Conservation (phyloP, 1,284 basidiomycete genomes). For the Trichosporon sp. region DNA sequence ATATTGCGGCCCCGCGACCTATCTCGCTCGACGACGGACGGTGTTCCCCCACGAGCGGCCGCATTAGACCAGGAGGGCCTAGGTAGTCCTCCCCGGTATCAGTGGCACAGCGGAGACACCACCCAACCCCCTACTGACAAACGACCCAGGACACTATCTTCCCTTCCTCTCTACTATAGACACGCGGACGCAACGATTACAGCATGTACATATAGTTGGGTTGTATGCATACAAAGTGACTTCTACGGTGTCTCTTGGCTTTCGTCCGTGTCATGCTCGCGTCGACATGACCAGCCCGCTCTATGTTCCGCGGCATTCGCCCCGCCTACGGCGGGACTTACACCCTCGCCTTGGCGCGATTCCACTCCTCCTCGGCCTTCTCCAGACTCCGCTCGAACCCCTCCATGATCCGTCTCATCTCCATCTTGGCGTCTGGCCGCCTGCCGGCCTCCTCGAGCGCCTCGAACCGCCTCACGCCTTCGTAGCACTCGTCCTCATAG, state of each 20-base stretch:
- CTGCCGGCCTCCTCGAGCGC: constrained; percentile 9
- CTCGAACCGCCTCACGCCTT: constrained; percentile 28
- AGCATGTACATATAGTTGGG: constrained; percentile 19
- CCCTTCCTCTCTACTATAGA: not conserved
- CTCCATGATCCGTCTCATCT: constrained; percentile 15
- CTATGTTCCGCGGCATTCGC: not conserved
- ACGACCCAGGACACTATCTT: not conserved
- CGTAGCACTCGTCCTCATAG: constrained; percentile 25
- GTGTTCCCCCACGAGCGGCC: not conserved
- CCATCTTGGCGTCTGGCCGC: constrained; percentile 8
- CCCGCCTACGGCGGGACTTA: no score
- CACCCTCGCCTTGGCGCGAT: not conserved
- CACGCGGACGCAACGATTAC: not conserved
- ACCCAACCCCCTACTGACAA: not conserved
- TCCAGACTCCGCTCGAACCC: constrained; percentile 32
- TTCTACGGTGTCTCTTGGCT: not conserved
- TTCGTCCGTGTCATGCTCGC: not conserved
- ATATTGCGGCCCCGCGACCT: not conserved
- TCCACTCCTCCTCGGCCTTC: not conserved
- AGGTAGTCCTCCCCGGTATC: not conserved
- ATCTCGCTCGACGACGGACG: not conserved
- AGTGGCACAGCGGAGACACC: no score
- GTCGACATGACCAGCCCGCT: no score
- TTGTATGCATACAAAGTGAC: constrained; percentile 15
- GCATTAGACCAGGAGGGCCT: not conserved